Evolutionary conservation across 2,329 filamentous ascomycete genomes (phyloP).

Genomic region (Nemania diffusa): DNA sequence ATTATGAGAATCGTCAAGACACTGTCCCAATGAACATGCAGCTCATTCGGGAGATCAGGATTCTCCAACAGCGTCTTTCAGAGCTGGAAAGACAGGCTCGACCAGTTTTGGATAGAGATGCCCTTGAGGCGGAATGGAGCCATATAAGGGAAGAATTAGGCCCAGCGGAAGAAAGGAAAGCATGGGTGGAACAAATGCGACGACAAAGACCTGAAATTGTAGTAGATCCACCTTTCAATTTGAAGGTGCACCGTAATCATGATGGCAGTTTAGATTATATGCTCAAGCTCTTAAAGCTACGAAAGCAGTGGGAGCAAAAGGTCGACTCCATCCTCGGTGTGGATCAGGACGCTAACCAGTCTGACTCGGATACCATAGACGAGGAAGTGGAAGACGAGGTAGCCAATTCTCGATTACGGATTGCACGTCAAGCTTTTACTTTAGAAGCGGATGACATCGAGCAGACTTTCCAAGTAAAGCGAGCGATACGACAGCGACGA

Average conservation of each 20-base stretch:
- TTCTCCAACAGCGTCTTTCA: neutral
- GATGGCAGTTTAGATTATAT: neutral
- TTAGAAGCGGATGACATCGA: neutral
- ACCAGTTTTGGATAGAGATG: neutral
- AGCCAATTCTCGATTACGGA: neutral
- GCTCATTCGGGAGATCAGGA: conserved; percentile 1
- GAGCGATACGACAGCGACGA: neutral
- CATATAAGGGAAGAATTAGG: conserved; percentile 1
- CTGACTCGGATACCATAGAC: neutral
- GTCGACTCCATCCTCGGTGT: neutral
- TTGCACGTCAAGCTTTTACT: neutral
- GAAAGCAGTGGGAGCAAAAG: conserved; percentile 8
- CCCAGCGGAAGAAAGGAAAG: neutral
- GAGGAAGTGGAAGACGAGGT: neutral
- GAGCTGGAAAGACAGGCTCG: neutral
- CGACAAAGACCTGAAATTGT: neutral
- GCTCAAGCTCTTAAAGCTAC: neutral
- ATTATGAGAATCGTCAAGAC: neutral
- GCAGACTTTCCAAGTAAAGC: neutral
- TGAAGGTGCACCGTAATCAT: neutral
- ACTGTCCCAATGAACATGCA: neutral
- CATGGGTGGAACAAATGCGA: neutral
- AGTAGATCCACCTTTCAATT: neutral
- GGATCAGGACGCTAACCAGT: neutral
- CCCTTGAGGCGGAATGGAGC: neutral